These are phyloP conservation scores for Spiromastix sp. DNA, from an alignment of 2,329 filamentous ascomycete species.

Conservation along the genomic window DNA sequence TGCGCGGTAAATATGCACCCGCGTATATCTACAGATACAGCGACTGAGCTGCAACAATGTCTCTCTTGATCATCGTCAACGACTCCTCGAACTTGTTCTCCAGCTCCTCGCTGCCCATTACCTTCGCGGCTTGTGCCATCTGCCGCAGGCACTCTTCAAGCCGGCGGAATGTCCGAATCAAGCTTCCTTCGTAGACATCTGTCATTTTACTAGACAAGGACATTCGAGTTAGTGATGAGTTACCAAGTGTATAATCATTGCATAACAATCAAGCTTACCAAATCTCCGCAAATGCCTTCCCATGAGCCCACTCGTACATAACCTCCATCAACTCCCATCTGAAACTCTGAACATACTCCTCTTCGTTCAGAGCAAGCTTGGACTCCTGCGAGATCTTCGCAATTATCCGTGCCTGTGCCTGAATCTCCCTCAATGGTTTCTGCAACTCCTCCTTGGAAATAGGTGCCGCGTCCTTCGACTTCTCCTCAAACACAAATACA, in stretches of 20 bases:
- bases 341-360: constrained; percentile 80
- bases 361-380: constrained; percentile 88
- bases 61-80: constrained; percentile 74
- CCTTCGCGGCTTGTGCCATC: constrained; percentile 90
- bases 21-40: constrained; percentile 75
- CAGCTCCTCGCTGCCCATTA: constrained; percentile 95
- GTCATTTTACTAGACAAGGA: constrained; percentile 76
- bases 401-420: constrained; percentile 74
- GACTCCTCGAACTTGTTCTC: constrained; percentile 85
- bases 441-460: constrained; percentile 69
- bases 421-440: constrained; percentile 78
- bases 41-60: constrained; percentile 91
- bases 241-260: constrained; percentile 2
- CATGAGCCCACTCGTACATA: constrained; percentile 82
- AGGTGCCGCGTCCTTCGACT: constrained; percentile 60
- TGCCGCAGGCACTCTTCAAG: constrained; percentile 89
- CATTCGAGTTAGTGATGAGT: constrained; percentile 2
- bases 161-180: constrained; percentile 92
- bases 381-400: constrained; percentile 92
- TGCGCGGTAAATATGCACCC: too few relatives aligned
- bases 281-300: constrained; percentile 81
- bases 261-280: constrained; percentile 61
- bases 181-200: constrained; percentile 89
- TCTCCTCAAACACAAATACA: constrained; percentile 97
- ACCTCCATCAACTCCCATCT: constrained; percentile 98